phyloP scores from a whole-genome alignment of 202 grass and related monocot species.

The Digitaria exilis region DNA sequence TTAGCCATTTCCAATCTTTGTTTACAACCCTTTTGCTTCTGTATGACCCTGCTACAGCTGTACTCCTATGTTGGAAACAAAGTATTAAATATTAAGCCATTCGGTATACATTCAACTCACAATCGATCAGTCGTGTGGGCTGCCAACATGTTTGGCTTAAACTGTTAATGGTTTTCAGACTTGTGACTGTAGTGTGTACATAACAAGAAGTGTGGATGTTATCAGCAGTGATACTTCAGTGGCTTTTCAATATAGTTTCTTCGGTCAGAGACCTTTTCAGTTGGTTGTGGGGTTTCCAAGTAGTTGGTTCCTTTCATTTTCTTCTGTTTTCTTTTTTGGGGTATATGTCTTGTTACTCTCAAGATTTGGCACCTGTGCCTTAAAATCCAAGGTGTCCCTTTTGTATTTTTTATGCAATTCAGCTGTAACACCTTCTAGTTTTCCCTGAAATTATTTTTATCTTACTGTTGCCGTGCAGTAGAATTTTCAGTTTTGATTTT shows the following conservation, averaged over 20 bases:
- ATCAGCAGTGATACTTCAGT: background rate
- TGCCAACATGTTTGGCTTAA: constrained; percentile 10
- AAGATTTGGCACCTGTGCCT: background rate
- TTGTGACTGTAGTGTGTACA: background rate
- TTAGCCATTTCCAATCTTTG: background rate
- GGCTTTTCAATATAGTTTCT: background rate
- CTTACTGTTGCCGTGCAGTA: constrained; percentile 13
- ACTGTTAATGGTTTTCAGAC: background rate
- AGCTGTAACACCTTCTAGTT: background rate
- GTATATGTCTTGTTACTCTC: background rate
- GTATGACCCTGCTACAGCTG: background rate
- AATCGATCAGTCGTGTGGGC: background rate
- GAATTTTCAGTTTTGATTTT: constrained; percentile 4
- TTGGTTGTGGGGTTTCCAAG: background rate
- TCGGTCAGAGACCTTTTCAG: background rate
- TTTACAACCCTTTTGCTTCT: background rate
- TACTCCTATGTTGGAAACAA: background rate
- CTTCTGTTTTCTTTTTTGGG: background rate
- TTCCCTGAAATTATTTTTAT: background rate
- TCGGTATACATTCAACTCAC: background rate
- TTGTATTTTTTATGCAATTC: background rate
- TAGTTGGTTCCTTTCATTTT: background rate
- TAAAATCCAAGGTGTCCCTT: background rate
- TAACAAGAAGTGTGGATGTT: background rate
- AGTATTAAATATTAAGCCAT: background rate